A percentile compares a stretch with the other conserved stretches of the same genome.
phyloP scores from a whole-genome alignment of 768 basidiomycete species.

The Rhizopogon vesiculosus region DNA sequence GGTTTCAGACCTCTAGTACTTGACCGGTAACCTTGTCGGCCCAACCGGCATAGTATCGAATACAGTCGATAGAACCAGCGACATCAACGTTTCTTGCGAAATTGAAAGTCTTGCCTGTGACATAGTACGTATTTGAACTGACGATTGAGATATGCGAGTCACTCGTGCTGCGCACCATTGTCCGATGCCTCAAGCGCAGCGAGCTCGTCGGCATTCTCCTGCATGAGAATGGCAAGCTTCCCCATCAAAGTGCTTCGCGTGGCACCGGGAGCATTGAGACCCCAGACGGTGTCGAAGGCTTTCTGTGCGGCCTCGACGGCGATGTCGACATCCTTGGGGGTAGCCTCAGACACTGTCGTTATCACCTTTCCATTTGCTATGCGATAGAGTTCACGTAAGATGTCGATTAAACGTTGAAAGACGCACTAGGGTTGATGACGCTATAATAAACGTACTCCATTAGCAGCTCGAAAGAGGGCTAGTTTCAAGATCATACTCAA shows the following conservation, averaged over 20 bases:
- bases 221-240: conserved; percentile 64
- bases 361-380: conserved; percentile 62
- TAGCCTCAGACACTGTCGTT: conserved; percentile 54
- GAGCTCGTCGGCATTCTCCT: conserved; percentile 55
- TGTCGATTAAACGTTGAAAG: conserved; percentile 1
- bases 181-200: conserved; percentile 73
- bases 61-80: conserved; percentile 37
- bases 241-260: conserved; percentile 51
- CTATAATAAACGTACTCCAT: conserved; percentile 22
- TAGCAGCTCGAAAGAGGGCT: neutral
- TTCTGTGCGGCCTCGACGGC: conserved; percentile 68
- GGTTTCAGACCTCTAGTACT: conserved; percentile 48
- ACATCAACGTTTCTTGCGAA: conserved; percentile 51
- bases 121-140: neutral
- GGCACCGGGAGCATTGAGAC: conserved; percentile 49
- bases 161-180: conserved; percentile 38
- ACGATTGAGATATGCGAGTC: too few relatives aligned
- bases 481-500: conserved; percentile 50
- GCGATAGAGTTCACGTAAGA: conserved; percentile 9
- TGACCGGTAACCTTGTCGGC: conserved; percentile 82
- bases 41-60: conserved; percentile 87
- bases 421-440: conserved; percentile 52
- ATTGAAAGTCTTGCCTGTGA: conserved; percentile 48
- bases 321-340: conserved; percentile 65
- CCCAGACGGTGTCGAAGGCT: conserved; percentile 64